These are phyloP conservation scores for Adansonia grandidieri DNA, from an alignment of 441 rosid genomes.

Conservation along the genomic window DNA sequence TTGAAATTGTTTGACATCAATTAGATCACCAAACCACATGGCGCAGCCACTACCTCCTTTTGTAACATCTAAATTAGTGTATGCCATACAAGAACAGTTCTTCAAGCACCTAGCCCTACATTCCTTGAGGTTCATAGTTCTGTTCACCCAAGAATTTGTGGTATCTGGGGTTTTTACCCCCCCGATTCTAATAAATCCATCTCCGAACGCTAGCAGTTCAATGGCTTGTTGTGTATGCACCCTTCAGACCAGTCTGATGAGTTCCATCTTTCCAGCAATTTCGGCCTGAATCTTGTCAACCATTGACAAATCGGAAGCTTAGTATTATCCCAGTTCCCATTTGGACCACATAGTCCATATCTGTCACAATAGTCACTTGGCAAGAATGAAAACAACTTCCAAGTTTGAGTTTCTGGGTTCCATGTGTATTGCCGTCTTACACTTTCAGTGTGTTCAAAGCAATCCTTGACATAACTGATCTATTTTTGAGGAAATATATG, in stretches of 20 bases:
- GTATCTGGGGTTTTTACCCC: conserved; percentile 20
- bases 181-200: not conserved
- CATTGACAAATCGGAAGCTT: conserved; percentile 3
- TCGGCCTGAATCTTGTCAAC: not conserved
- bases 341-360: not conserved
- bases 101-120: conserved; percentile 39
- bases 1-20: conserved; percentile 40
- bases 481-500: conserved; percentile 28
- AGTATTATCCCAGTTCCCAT: not conserved
- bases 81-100: conserved; percentile 47
- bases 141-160: conserved; percentile 5
- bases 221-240: not conserved
- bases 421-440: conserved; percentile 27
- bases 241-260: conserved; percentile 9
- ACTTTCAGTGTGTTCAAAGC: conserved; percentile 31
- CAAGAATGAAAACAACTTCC: conserved; percentile 23
- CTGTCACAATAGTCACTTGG: conserved; percentile 20
- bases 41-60: conserved; percentile 42
- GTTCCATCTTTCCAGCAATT: not conserved
- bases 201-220: not conserved
- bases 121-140: conserved; percentile 23
- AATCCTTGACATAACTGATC: conserved; percentile 29
- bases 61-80: conserved; percentile 31
- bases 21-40: conserved; percentile 47
- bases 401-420: conserved; percentile 29